Percentiles rank a stretch among this genome's conserved stretches.
Conservation (phyloP, 495 filamentous ascomycete genomes). For the Delitschia confertaspora region DNA sequence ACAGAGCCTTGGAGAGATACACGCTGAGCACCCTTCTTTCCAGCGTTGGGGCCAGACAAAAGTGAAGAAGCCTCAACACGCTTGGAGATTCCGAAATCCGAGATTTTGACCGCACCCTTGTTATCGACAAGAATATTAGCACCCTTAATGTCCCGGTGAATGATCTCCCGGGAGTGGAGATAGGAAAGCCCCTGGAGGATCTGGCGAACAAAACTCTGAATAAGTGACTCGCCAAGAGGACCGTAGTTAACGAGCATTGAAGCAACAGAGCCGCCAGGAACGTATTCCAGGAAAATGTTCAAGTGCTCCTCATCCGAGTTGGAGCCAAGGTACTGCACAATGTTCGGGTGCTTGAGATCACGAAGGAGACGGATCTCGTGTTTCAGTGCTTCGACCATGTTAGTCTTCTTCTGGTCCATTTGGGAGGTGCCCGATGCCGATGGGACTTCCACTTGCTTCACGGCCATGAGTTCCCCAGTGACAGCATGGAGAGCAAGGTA, state of each 20-base stretch:
- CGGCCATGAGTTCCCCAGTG: constrained; percentile 94
- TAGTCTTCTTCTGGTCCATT: constrained; percentile 85
- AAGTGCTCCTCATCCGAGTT: constrained; percentile 83
- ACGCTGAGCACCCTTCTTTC: constrained; percentile 48
- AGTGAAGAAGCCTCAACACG: constrained; percentile 75
- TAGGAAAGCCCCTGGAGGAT: constrained; percentile 93
- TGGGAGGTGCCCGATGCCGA: constrained; percentile 66
- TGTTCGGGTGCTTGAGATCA: constrained; percentile 91
- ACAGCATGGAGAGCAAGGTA: constrained; percentile 95
- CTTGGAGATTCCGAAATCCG: constrained; percentile 98
- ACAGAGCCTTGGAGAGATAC: constrained; percentile 94
- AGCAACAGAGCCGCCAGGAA: constrained; percentile 92
- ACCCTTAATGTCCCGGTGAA: constrained; percentile 97
- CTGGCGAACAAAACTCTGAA: constrained; percentile 94
- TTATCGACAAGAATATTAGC: constrained; percentile 99
- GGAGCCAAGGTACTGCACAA: constrained; percentile 95
- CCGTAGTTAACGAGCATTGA: constrained; percentile 98
- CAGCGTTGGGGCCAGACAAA: constrained; percentile 47
- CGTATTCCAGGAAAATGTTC: constrained; percentile 99
- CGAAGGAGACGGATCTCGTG: constrained; percentile 90
- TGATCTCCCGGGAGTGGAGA: constrained; percentile 89
- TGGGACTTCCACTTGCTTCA: constrained; percentile 96
- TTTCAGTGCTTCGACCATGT: constrained; percentile 94
- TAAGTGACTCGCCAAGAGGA: constrained; percentile 81
- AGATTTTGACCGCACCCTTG: constrained; percentile 98